Evolutionary conservation across 2,329 filamentous ascomycete genomes (phyloP), one percentile per base, ranked within the genome.

Genomic region (Pseudocercospora fuligena): DNA sequence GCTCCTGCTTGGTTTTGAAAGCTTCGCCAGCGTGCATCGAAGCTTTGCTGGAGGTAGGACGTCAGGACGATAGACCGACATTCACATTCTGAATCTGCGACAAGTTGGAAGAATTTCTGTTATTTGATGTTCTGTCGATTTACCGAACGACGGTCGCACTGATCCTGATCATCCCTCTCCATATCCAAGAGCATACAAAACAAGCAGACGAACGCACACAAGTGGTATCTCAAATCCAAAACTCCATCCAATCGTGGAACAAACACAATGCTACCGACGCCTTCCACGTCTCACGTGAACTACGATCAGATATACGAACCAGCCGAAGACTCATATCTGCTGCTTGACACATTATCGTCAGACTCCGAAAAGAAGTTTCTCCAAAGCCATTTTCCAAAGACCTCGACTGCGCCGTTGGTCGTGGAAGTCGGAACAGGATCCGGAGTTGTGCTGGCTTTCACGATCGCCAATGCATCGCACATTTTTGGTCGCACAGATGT

Each of bases 271-370:
- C 88, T 99, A 29, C 94, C 94, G 9, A 99, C 95, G 0, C 95
- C 95, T 14, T 92, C 92, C 65, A 99, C 95, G 2, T 92, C 92
- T 23, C 95, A 99, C 81, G 92, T 98, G 66, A 88, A 90, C 63
- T 97, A 94, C 80, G 88, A 92, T 78, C 89, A 90, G 63, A 90
- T 98, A 73, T 99, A 99, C 81, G 94, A 97, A 77, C 95, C 95
- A 40, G 91, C 94, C 11, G 95, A 99, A 80, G 95, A 99, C 82
- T 97, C 94, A 5, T 99, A 93, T 77, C 87, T 99, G 53, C 87
- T 99, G 58, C 88, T 99, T 31, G 94, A 99, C 81, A 97, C 94
- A 0, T 86, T 99, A 53, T 94, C 94, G 0, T 90, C 89, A 1
- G 66, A 83, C 0, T 78, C 86, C 1, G 93, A 97, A 80, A 87